A percentile compares a stretch with the other conserved stretches of the same genome.
These are phyloP conservation scores for Lophium mytilinum DNA, from an alignment of 495 filamentous ascomycete genomes.

Conservation along the genomic window DNA sequence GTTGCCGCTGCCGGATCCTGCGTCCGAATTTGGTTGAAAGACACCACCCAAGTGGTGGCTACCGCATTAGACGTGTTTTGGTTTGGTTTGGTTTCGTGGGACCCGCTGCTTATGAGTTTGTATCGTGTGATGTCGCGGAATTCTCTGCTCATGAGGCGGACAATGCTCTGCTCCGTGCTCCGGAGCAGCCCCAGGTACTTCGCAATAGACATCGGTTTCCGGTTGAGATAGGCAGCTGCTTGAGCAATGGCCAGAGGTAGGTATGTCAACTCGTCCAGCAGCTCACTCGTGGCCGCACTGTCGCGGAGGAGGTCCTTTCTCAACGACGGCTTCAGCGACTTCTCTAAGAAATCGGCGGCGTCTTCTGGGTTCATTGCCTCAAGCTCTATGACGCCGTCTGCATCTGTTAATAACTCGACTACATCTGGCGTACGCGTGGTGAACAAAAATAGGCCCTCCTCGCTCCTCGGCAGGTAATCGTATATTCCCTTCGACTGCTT, in stretches of 20 bases:
- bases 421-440: slow-evolving; percentile 22
- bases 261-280: slow-evolving; percentile 22
- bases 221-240: slow-evolving; percentile 29
- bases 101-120: slow-evolving; percentile 25
- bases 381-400: slow-evolving; percentile 22
- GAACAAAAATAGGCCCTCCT: slow-evolving; percentile 20
- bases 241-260: slow-evolving; percentile 29
- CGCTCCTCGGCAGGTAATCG: slow-evolving; percentile 21
- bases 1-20: slow-evolving; percentile 16
- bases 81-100: slow-evolving; percentile 21
- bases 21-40: slow-evolving; percentile 18
- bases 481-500: slow-evolving; percentile 11
- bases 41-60: slow-evolving; percentile 25
- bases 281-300: neutral
- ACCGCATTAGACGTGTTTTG: slow-evolving; percentile 17
- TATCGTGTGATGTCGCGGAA: slow-evolving; percentile 24
- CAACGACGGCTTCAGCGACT: slow-evolving; percentile 13
- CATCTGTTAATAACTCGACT: slow-evolving; percentile 13
- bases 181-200: slow-evolving; percentile 23
- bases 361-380: slow-evolving; percentile 20
- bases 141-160: slow-evolving; percentile 25
- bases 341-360: slow-evolving; percentile 13
- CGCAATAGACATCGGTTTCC: slow-evolving; percentile 15
- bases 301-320: slow-evolving; percentile 12
- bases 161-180: slow-evolving; percentile 21